Evolutionary conservation across 2,329 filamentous ascomycete genomes (phyloP), one percentile per base, ranked within the genome.

Genomic region (Ceratocystis eucalypticola): DNA sequence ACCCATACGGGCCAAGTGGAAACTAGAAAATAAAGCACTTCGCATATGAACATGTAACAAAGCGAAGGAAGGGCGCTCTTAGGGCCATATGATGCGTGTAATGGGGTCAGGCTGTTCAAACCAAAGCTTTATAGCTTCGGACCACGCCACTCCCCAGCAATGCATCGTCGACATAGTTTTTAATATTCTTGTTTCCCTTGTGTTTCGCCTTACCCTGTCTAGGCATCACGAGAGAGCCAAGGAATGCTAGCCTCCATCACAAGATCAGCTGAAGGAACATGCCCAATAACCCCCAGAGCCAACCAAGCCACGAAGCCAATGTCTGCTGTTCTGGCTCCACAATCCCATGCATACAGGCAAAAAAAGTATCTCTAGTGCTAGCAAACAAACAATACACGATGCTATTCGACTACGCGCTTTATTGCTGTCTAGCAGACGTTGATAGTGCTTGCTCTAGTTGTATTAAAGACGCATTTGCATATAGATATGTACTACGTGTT

Each of bases 241-340:
- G 48, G 48, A 22, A 53, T 25, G 48, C 25, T 15, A 12, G 8
- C 48, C 10, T 10, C 22, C 2, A 53, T 53, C 55, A 59, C 55
- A 59, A 59, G 30, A 59, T 33, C 55, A 59, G 55, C 55, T 37
- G 12, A 59, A 59, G 55, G 55, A 59, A 33, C 28, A 37, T n/a
- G 17, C 22, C 25, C 7, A 20, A 30, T 30, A 59, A 59, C 17
- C 22, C 46, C 5, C 46, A 22, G 22, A 10, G 10, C 28, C 10
- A 37, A 37, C 28, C 10, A 59, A 33, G 53, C 33, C 53, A n/a
- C 25, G 28, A 57, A 30, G 22, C 20, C 53, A 57, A 59, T 59
- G 28, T 33, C 30, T 59, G 15, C 28, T 33, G 12, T n/a, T 37
- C 10, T 37, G 15, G 55, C 55, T 6, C 55, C n/a, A 59, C 25